Conservation (phyloP, 2,329 filamentous ascomycete genomes). For the Cercospora brassicicola region DNA sequence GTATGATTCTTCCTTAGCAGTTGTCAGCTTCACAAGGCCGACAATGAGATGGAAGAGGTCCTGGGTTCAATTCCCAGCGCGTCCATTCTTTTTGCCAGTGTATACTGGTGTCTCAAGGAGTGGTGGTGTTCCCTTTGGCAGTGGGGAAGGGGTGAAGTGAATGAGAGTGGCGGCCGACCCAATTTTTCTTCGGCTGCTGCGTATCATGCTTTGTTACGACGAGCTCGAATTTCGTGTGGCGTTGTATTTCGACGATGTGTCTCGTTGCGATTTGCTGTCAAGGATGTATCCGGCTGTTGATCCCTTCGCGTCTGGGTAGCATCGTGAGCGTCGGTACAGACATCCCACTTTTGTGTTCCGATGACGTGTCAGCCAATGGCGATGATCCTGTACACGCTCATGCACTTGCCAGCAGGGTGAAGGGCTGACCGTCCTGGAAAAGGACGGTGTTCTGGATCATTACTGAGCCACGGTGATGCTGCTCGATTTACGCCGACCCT, state of each 20-base stretch:
- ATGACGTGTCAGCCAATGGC: background rate
- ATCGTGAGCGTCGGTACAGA: background rate
- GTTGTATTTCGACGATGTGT: too few species aligned
- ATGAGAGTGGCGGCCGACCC: too few species aligned
- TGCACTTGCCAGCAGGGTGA: background rate
- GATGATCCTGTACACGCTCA: background rate
- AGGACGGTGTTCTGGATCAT: too few species aligned
- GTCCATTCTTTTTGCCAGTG: too few species aligned
- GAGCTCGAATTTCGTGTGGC: too few species aligned
- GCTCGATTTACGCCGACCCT: background rate
- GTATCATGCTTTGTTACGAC: too few species aligned
- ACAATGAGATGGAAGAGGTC: background rate
- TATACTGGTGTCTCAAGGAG: too few species aligned
- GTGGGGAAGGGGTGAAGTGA: too few species aligned
- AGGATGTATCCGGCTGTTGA: background rate
- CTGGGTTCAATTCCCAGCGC: background rate
- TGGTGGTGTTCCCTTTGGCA: too few species aligned
- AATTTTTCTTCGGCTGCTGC: too few species aligned
- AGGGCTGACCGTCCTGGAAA: background rate
- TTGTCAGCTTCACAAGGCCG: background rate
- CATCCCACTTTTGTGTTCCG: background rate
- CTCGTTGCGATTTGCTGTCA: too few species aligned
- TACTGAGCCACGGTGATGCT: too few species aligned
- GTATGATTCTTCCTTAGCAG: slow-evolving; percentile 11
- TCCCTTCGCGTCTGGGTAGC: background rate